Percentiles rank a stretch among this genome's conserved stretches.
These are phyloP conservation scores for Metarhizium humberi DNA, from an alignment of 2,329 filamentous ascomycete species.

Conservation along the genomic window DNA sequence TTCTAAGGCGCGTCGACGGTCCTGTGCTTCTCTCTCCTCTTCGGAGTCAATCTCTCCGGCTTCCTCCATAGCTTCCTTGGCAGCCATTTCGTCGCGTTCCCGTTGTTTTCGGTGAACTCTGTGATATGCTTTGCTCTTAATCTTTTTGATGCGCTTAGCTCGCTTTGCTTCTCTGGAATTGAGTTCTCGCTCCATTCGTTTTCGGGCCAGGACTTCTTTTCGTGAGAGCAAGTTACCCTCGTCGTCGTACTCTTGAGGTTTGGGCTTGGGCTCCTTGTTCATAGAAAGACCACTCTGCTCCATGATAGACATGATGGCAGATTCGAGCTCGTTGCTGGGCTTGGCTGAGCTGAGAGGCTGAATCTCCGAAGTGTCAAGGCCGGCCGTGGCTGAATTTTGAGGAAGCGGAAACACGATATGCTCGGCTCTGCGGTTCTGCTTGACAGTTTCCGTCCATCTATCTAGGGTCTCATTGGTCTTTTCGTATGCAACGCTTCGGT, in stretches of 20 bases:
- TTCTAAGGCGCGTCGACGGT: slow-evolving; percentile 71
- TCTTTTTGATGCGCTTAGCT: slow-evolving; percentile 92
- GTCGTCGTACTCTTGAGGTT: slow-evolving; percentile 56
- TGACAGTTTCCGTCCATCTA: slow-evolving; percentile 91
- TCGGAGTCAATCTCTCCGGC: slow-evolving; percentile 55
- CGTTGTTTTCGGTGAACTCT: slow-evolving; percentile 77
- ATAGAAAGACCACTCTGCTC: slow-evolving; percentile 72
- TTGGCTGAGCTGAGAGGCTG: slow-evolving; percentile 53
- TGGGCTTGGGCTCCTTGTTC: slow-evolving; percentile 33
- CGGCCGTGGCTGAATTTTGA: slow-evolving; percentile 55
- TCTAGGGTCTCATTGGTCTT: slow-evolving; percentile 87
- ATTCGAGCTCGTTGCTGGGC: slow-evolving; percentile 72
- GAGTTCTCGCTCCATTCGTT: slow-evolving; percentile 73
- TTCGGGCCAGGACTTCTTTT: slow-evolving; percentile 61
- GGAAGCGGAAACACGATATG: slow-evolving; percentile 81
- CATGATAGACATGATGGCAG: slow-evolving; percentile 79
- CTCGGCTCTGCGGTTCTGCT: slow-evolving; percentile 84
- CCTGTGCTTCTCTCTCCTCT: slow-evolving; percentile 53
- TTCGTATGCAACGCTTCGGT: slow-evolving; percentile 74
- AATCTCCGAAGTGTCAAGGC: slow-evolving; percentile 53
- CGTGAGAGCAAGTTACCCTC: slow-evolving; percentile 64
- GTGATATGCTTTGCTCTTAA: slow-evolving; percentile 94
- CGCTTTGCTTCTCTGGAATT: slow-evolving; percentile 83
- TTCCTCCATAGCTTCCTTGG: slow-evolving; percentile 42
- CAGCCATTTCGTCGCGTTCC: slow-evolving; percentile 43